Evolutionary conservation across 208 protist genomes (phyloP), one percentile per base, ranked within the genome.

Genomic region (Wallacemonas sp.): DNA sequence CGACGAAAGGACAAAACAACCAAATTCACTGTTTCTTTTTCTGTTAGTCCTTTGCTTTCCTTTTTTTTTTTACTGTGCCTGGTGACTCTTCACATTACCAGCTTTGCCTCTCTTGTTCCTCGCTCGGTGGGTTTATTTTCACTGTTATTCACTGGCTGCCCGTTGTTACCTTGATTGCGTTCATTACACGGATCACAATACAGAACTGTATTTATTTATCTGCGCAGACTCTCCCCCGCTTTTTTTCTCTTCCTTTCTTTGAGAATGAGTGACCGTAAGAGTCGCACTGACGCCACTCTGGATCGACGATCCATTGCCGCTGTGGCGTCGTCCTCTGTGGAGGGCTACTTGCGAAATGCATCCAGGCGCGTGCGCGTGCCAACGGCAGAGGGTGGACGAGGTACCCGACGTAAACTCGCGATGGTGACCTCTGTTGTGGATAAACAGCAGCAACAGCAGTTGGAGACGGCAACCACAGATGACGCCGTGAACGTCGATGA

Each of bases 321-420:
- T 2, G 84, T 74, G 2, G 86, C 92, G 4, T 82, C 85, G 21
- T 64, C 83, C 0, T 94, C 68, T 63, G 87, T 96, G 2, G 83
- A 92, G 39, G 88, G 92, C 8, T 96, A 96, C 70, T 65, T 96
- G 33, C 78, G 83, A 36, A 94, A 93, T 68, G 89, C 84, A 3
- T 88, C 83, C 2, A 80, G 78, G 43, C 76, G 88, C 11, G 65
- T 80, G 41, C 86, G 88, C n/a, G 78, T 95, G 23, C 88, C 88
- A 16, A 75, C 67, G 19, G 85, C 80, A 2, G 74, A 90, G 60
- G 92, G 92, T 33, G 88, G 91, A 19, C 66, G 88, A 23, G 91
- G 91, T 1, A 96, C 88, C 21, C 76, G 91, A 19, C 78, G 91
- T 0, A 89, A 84, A 47, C 48, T 94, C 49, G 88, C 78, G 2